Conservation (phyloP, 768 basidiomycete genomes). For the Dentipellis fragilis region DNA sequence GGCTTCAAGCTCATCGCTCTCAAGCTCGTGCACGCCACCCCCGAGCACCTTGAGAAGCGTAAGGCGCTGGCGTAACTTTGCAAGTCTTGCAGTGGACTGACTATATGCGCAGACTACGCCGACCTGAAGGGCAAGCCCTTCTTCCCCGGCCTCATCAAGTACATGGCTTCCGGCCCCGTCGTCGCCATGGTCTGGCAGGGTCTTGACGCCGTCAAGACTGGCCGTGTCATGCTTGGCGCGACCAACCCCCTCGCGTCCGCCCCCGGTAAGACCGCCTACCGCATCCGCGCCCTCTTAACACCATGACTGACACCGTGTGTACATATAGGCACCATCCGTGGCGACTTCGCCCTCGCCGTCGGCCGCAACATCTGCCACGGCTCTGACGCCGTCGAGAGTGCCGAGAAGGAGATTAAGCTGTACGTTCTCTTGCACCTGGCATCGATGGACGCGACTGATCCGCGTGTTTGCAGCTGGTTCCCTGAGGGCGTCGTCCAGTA, state of each 20-base stretch:
- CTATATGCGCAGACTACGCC: constrained; percentile 63
- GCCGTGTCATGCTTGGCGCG: constrained; percentile 90
- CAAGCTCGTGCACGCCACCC: constrained; percentile 76
- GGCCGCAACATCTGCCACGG: constrained; percentile 94
- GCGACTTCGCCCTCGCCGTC: constrained; percentile 88
- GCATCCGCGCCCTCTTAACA: neutral
- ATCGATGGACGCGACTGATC: constrained; percentile 2
- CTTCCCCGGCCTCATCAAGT: constrained; percentile 94
- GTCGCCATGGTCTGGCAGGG: constrained; percentile 96
- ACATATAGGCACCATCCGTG: constrained; percentile 82
- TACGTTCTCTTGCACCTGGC: constrained; percentile 27
- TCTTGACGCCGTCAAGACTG: constrained; percentile 88
- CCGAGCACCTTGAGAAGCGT: constrained; percentile 89
- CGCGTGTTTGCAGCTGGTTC: constrained; percentile 63
- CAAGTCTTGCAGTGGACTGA: neutral
- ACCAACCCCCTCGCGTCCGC: constrained; percentile 92
- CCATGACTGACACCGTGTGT: neutral
- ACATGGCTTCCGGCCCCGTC: constrained; percentile 95
- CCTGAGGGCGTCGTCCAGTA: constrained; percentile 76
- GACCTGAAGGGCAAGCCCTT: constrained; percentile 92
- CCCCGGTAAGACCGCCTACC: constrained; percentile 44
- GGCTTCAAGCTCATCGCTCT: constrained; percentile 96
- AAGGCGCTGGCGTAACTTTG: constrained; percentile 3
- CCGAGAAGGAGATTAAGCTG: constrained; percentile 92
- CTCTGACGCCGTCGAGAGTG: constrained; percentile 80